Evolutionary conservation across 768 basidiomycete species (phyloP), one percentile per base, ranked within the genome.

Genomic region (Udeniomyces megalosporus): DNA sequence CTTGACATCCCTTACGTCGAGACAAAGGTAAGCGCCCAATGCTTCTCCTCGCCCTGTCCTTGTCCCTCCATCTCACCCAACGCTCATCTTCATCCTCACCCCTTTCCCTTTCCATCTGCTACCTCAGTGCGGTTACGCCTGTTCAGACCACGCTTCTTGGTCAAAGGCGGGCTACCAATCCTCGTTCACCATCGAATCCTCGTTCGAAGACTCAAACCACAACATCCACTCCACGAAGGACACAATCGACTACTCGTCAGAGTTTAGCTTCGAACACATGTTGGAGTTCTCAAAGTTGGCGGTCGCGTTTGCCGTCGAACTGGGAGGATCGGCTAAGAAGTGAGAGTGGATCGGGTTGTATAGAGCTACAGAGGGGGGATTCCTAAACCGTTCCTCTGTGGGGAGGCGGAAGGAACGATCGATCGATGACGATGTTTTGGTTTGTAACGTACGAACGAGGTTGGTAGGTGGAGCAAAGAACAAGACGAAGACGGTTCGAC

Each of bases 221-320:
- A 78, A 88, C 72, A 91, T 95, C 56, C 91, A 96, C 74, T 81
- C 82, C 10, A 69, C 76, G 34, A 81, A 80, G 44, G 91, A 96
- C 88, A 89, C 74, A 67, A 17, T 42, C 26, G 67, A 55, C 71
- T 60, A 58, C 44, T 47, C 47, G 14, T 58, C 65, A 26, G 70
- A 66, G 28, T 71, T 69, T 63, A 65, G 62, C 17, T 96, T 93
- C 72, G 74, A 76, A 5, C 91, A 96, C 72, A 88, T 92, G 86
- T 81, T 76, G 74, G 82, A 74, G 74, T 89, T 89, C 74, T 85
- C 85, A 54, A 88, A 88, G 76, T 76, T 89, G 58, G 84, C 83
- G 42, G 82, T 85, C 29, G 86, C 84, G 1, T 86, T 84, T 70
- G 85, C 81, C 11, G 79, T 88, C 66, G 87, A 88, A 71, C 78